A percentile compares a stretch with the other conserved stretches of the same genome.
Conservation (phyloP, 1,139 yeast species). For the Spathaspora sp. region DNA sequence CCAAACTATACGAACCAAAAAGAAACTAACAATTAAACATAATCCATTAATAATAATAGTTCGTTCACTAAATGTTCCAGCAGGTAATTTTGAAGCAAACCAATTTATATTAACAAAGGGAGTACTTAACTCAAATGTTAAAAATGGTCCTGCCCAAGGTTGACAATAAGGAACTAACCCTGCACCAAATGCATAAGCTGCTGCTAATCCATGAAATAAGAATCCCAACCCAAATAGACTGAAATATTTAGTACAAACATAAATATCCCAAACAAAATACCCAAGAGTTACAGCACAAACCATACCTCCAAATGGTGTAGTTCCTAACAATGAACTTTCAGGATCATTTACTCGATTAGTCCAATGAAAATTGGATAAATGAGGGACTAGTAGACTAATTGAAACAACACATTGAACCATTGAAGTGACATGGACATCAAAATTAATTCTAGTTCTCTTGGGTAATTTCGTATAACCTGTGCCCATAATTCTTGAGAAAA, state of each 20-base stretch:
- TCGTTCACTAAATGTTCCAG: conserved; percentile 50
- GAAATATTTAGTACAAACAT: conserved; percentile 61
- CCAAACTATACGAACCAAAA: conserved; percentile 77
- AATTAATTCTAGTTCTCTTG: conserved; percentile 57
- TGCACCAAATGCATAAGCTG: conserved; percentile 69
- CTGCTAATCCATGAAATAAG: conserved; percentile 81
- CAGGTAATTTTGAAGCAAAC: conserved; percentile 78
- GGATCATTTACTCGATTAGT: conserved; percentile 48
- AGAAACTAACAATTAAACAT: conserved; percentile 66
- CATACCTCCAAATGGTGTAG: conserved; percentile 72
- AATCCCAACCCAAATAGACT: conserved; percentile 79
- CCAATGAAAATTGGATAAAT: conserved; percentile 52
- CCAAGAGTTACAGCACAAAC: conserved; percentile 74
- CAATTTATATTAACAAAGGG: conserved; percentile 92
- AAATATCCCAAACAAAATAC: conserved; percentile 89
- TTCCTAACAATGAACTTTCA: conserved; percentile 51
- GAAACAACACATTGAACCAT: conserved; percentile 76
- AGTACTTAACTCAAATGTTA: conserved; percentile 86
- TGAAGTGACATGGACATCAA: conserved; percentile 87
- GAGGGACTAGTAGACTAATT: conserved; percentile 52
- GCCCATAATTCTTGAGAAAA: conserved; percentile 36
- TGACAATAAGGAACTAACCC: conserved; percentile 50
- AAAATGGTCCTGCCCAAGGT: conserved; percentile 83
- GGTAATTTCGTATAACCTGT: conserved; percentile 48
- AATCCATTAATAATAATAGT: conserved; percentile 68